Evolutionary conservation across 169 alveolate species (phyloP), one percentile per base, ranked within the genome.

Genomic region (Neospora caninum): DNA sequence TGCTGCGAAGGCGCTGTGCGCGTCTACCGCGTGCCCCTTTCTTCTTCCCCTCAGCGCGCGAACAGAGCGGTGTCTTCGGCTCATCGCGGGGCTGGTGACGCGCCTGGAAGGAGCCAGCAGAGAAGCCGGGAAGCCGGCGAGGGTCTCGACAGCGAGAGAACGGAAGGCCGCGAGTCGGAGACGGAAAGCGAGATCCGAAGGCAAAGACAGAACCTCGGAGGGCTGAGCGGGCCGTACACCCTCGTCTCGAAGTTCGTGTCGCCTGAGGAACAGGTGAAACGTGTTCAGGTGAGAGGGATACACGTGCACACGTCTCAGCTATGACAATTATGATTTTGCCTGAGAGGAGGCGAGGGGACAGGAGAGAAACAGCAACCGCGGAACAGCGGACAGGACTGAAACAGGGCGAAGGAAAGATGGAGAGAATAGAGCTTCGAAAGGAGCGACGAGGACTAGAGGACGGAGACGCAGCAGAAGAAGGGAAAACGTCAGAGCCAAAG

Each of bases 1-100:
- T 92, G 94, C 94, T 92, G 94, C 88, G 92, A 83, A 36, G 94
- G 94, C 31, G 91, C 92, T 54, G 88, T 82, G 39, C 91, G 92
- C 80, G 94, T 92, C 29, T 92, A 92, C 84, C 73, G 88, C n/a
- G 91, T 92, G 29, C 88, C 94, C 18, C 86, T 49, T 20, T 10
- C 80, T 20, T 31, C 67, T 22, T 7, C 41, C 36, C 16, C 41
- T 13, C 84, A 20, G 39, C 80, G 41, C 16, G 39, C 38, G 80
- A n/a, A 22, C 38, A 13, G 38, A 34, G 10, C 36, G 38, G 10
- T 16, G 2, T 31, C 43, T 73, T 31, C 84, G 39, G 18, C 42
- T n/a, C 16, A 16, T 34, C 10, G 38, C 38, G 80, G 38, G 31
- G 9, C 84, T 73, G 39, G 39, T 4, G 39, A 18, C 16, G 39